Evolutionary conservation across 176 grass and related monocot species (phyloP), one percentile per base, ranked within the genome.

Genomic region (Poa annua): DNA sequence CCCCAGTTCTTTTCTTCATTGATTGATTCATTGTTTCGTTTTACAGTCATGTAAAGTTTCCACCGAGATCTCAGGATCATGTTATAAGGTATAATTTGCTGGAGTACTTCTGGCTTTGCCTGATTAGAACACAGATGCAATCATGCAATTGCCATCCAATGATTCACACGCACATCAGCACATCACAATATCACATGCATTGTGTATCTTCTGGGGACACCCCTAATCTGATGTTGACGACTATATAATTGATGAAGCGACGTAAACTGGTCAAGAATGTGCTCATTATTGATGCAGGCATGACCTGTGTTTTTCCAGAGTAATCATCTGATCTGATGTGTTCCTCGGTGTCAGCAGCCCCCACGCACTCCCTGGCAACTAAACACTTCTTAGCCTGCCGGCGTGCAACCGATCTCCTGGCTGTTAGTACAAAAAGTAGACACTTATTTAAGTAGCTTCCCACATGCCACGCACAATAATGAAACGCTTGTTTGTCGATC

Each of bases 181-280:
- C 81, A 80, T 80, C 52, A 88, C 87, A 88, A 66, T 76, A 80
- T 80, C 52, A 88, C 87, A 88, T 67, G 86, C 81, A 14, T 16
- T 38, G 53, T 53, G 29, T 42, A 83, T 56, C 41, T 67, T 56
- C 41, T 67, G 45, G 44, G n/a, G 54, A 73, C 80, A 79, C 24
- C 77, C 17, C 21, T 10, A 52, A 33, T 65, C 17, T 17, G 29
- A 54, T 35, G 8, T 45, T 62, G 77, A 77, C 33, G 77, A 57
- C 74, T 70, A 60, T 34, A 75, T 85, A 66, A 79, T 79, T 55
- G 71, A 16, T 26, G 44, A n/a, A 20, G 1, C 64, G 62, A 13
- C 55, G 17, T 66, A n/a, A 52, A 74, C 52, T 39, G 61, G 44
- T 85, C 77, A 85, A 71, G 79, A 76, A 85, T 62, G 41, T 8